Percentiles rank a stretch among this genome's conserved stretches.
phyloP scores from a whole-genome alignment of 768 basidiomycete genomes.

The Calvatia gigantea region DNA sequence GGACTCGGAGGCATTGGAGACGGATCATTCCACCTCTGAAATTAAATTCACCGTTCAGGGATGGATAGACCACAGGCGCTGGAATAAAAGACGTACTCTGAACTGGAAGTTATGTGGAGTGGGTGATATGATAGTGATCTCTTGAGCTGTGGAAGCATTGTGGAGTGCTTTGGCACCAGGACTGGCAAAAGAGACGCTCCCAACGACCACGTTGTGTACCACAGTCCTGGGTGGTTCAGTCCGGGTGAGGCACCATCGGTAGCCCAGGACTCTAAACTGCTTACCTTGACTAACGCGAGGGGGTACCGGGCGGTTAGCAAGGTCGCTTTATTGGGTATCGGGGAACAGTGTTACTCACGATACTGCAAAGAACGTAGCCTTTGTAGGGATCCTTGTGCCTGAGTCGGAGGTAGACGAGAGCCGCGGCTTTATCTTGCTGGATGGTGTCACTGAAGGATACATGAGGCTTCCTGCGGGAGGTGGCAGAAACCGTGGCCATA shows the following conservation, averaged over 20 bases:
- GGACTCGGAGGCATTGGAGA: constrained; percentile 58
- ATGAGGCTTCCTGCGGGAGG: constrained; percentile 1
- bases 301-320: constrained; percentile 9
- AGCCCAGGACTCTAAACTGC: constrained; percentile 13
- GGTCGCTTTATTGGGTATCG: constrained; percentile 1
- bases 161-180: constrained; percentile 75
- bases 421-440: constrained; percentile 74
- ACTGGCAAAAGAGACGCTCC: constrained; percentile 75
- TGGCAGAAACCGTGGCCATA: constrained; percentile 26
- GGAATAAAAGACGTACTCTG: constrained; percentile 32
- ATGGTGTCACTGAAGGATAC: constrained; percentile 61
- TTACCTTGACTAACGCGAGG: constrained; percentile 16
- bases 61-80: background rate
- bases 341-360: constrained; percentile 50
- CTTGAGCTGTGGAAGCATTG: constrained; percentile 80
- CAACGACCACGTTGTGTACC: constrained; percentile 69
- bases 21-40: constrained; percentile 67
- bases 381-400: constrained; percentile 76
- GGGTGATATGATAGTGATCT: constrained; percentile 72
- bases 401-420: constrained; percentile 73
- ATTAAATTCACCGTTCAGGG: constrained; percentile 1
- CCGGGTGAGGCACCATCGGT: background rate
- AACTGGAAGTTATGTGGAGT: constrained; percentile 49
- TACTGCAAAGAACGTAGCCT: constrained; percentile 70
- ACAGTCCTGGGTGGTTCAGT: constrained; percentile 45